Evolutionary conservation across 1,284 basidiomycete genomes (phyloP).

Genomic region (Ceratobasidium theobromae): DNA sequence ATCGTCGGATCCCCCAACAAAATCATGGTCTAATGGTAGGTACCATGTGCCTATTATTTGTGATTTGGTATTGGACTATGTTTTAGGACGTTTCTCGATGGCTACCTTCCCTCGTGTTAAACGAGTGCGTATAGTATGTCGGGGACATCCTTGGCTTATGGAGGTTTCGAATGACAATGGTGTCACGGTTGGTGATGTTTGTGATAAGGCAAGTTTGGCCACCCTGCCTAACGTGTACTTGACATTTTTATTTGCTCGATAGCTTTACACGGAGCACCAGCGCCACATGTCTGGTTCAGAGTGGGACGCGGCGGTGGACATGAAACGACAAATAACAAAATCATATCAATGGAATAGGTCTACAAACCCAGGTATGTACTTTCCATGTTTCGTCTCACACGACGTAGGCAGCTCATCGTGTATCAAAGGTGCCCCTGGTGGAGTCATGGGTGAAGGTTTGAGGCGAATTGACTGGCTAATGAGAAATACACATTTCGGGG

Average conservation of each 20-base stretch:
- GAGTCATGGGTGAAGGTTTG: slow-evolving; percentile 33
- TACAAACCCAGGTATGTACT: slow-evolving; percentile 29
- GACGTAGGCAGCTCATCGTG: neutral
- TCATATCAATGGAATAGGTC: slow-evolving; percentile 37
- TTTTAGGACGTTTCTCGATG: slow-evolving; percentile 24
- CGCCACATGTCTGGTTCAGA: slow-evolving; percentile 29
- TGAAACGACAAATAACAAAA: slow-evolving; percentile 33
- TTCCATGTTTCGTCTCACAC: neutral
- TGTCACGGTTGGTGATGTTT: slow-evolving; percentile 35
- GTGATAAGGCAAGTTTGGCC: slow-evolving; percentile 9
- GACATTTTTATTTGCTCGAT: neutral
- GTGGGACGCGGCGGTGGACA: slow-evolving; percentile 29
- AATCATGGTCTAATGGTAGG: slow-evolving; percentile 36
- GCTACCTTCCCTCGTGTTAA: slow-evolving; percentile 36
- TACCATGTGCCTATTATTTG: neutral
- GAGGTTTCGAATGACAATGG: slow-evolving; percentile 33
- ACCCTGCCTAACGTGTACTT: slow-evolving; percentile 14
- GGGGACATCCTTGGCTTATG: slow-evolving; percentile 35
- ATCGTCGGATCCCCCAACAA: slow-evolving; percentile 35
- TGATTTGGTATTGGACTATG: neutral
- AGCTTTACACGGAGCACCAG: slow-evolving; percentile 28
- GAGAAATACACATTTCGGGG: slow-evolving; percentile 34
- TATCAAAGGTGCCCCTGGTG: slow-evolving; percentile 34
- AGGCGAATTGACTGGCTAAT: slow-evolving; percentile 34
- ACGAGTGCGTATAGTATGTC: slow-evolving; percentile 34